These are phyloP conservation scores for Xylariales sp. DNA, from an alignment of 2,329 filamentous ascomycete genomes.

Conservation along the genomic window DNA sequence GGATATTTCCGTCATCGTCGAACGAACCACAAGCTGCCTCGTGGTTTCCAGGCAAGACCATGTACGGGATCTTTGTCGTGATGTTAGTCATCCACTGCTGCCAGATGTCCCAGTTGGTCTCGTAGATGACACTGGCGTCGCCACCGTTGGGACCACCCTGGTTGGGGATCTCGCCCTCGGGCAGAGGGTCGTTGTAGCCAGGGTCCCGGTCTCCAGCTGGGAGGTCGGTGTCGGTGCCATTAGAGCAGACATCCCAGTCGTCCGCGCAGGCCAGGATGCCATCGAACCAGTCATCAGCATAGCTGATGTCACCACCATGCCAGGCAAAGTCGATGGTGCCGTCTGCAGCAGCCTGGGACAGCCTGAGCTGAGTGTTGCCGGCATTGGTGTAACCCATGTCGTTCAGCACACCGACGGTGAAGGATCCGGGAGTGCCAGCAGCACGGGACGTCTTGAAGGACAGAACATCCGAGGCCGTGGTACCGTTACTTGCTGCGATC, in stretches of 20 bases:
- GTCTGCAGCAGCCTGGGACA: neutral
- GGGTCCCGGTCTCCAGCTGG: neutral
- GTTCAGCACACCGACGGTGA: slow-evolving; percentile 2
- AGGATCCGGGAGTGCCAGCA: neutral
- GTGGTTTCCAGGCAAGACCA: slow-evolving; percentile 56
- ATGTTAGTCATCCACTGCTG: slow-evolving; percentile 52
- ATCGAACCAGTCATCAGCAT: slow-evolving; percentile 54
- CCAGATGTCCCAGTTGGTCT: slow-evolving; percentile 54
- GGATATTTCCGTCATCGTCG: slow-evolving; percentile 34
- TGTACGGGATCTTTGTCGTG: slow-evolving; percentile 49
- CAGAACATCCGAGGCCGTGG: slow-evolving; percentile 2
- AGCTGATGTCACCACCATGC: slow-evolving; percentile 52
- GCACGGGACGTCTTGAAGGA: slow-evolving; percentile 2
- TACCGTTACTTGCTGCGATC: neutral
- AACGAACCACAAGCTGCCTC: slow-evolving; percentile 49
- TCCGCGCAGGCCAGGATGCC: slow-evolving; percentile 17
- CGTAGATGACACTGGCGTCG: slow-evolving; percentile 35
- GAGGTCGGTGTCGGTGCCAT: slow-evolving; percentile 1
- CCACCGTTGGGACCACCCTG: slow-evolving; percentile 2
- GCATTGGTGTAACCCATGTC: slow-evolving; percentile 5
- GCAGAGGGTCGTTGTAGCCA: slow-evolving; percentile 36
- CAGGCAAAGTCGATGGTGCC: slow-evolving; percentile 20
- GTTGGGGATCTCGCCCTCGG: slow-evolving; percentile 39
- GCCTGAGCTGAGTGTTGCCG: neutral
- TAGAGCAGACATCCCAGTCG: slow-evolving; percentile 1